phyloP scores from a whole-genome alignment of 495 filamentous ascomycete genomes.

The Rhypophila decipiens region DNA sequence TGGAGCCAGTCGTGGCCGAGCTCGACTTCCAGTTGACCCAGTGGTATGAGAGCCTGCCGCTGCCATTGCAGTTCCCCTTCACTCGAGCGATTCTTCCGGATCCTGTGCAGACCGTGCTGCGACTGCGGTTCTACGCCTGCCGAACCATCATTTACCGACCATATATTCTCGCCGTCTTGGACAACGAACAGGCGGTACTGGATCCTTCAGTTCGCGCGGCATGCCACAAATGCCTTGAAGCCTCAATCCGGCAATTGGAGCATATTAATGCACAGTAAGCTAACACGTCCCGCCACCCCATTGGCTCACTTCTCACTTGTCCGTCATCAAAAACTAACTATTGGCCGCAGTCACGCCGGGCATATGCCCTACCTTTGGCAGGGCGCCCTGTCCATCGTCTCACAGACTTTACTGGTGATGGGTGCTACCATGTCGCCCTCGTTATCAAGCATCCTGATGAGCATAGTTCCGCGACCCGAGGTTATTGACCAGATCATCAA shows the following conservation, averaged over 20 bases:
- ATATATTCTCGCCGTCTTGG: slow-evolving; percentile 72
- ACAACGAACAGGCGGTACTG: slow-evolving; percentile 64
- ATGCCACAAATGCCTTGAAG: slow-evolving; percentile 76
- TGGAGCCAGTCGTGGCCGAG: slow-evolving; percentile 71
- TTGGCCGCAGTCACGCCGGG: slow-evolving; percentile 60
- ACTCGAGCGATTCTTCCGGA: slow-evolving; percentile 56
- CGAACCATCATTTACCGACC: slow-evolving; percentile 80
- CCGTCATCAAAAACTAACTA: too few species aligned
- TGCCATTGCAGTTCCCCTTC: slow-evolving; percentile 69
- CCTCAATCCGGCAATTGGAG: slow-evolving; percentile 72
- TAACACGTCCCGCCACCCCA: slow-evolving; percentile 15
- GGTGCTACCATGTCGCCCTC: slow-evolving; percentile 76
- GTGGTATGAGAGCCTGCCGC: slow-evolving; percentile 74
- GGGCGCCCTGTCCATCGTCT: slow-evolving; percentile 74
- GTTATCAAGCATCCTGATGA: slow-evolving; percentile 59
- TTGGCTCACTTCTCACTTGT: background rate
- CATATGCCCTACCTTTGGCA: slow-evolving; percentile 87
- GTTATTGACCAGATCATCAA: slow-evolving; percentile 69
- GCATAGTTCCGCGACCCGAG: slow-evolving; percentile 45
- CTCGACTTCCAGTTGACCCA: slow-evolving; percentile 76
- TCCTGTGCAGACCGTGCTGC: slow-evolving; percentile 70
- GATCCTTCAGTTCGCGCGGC: slow-evolving; percentile 67
- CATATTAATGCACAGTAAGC: slow-evolving; percentile 69
- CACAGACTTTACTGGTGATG: slow-evolving; percentile 74
- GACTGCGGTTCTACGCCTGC: slow-evolving; percentile 76